Evolutionary conservation across 177 flowering plant genomes (phyloP).

Genomic region (Vitis hybrid): DNA sequence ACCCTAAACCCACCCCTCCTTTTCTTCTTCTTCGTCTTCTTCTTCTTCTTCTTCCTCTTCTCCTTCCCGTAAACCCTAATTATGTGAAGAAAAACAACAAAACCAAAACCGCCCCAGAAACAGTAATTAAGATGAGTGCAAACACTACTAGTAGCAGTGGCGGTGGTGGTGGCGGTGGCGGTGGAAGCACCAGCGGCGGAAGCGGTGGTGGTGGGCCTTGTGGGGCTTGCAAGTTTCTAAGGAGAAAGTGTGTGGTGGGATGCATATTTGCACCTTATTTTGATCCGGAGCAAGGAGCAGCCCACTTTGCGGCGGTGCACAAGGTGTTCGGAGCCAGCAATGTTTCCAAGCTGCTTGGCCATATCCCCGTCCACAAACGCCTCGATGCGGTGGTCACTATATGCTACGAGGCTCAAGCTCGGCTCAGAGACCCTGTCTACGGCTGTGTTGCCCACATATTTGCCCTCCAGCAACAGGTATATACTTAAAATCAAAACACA

Average conservation of each 20-base stretch:
- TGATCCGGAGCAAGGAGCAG: conserved; percentile 92
- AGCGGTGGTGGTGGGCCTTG: conserved; percentile 77
- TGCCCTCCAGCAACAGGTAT: conserved; percentile 93
- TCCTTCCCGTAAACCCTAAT: conserved; percentile 22
- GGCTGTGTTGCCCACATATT: conserved; percentile 92
- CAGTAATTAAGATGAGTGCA: conserved; percentile 25
- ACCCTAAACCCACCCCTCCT: neutral
- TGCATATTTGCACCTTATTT: conserved; percentile 95
- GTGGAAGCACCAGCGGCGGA: conserved; percentile 24
- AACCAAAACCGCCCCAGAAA: neutral
- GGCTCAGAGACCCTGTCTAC: conserved; percentile 89
- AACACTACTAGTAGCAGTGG: conserved; percentile 29
- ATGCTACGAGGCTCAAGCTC: conserved; percentile 90
- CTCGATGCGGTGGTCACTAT: conserved; percentile 88
- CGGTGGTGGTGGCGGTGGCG: conserved; percentile 30
- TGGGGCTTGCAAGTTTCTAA: conserved; percentile 92
- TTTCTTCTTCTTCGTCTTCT: neutral
- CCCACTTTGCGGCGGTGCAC: conserved; percentile 93
- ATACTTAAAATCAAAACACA: no score
- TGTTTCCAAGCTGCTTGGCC: conserved; percentile 79
- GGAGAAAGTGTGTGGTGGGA: conserved; percentile 84
- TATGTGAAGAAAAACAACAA: conserved; percentile 4
- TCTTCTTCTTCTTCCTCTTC: neutral
- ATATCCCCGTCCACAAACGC: conserved; percentile 71
- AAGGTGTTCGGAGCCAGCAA: conserved; percentile 98